Base-by-base conservation (phyloP, 108 stramenopile species). In the Phaeodactylum tricornutum region DNA sequence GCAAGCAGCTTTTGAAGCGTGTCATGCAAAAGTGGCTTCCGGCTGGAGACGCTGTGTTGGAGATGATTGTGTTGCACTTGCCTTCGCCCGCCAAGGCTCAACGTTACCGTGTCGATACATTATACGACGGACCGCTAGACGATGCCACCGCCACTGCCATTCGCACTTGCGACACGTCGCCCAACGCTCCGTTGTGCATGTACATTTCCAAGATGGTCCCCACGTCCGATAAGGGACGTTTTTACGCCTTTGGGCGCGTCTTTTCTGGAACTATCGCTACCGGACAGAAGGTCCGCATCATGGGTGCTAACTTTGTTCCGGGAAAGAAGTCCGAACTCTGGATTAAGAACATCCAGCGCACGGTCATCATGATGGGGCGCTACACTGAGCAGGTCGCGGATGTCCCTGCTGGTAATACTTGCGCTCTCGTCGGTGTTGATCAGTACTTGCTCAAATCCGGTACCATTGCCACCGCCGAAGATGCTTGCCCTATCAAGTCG, bases 11-110 rank as follows among this genome's bases (percentile, higher is more conserved):
- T 39, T 67, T 98, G 47, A 99, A 99, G 91, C 93, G 95, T 72
- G 95, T 99, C 58, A 99, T 99, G 98, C 98, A 99, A 83, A 97
- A 98, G 87, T 99, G 98, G 98, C 80, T 99, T 31, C 98, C 98
- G 35, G 98, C 97, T 48, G 98, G 95, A 46, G 98, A 99, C 53
- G 94, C 96, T 33, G 92, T 99, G 14, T 76, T 99, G 57, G 98
- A 99, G 86, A 99, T 99, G 98, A 99, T 99, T 77, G 97, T 99
- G 52, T 82, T 99, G 27, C 93, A 99, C 80, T 79, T 99, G 29
- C 98, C 98, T 53, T 99, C 98, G 31, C 98, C 98, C 28, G 80
- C 68, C 29, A 73, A 73, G 62, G 97, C 97, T 24, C 98, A 99
- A 67, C 57, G 51, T 40, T 99, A 99, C 87, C 96, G 98, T 77